Conservation (phyloP, 2,329 filamentous ascomycete species). For the Knoxdaviesia capensis region DNA sequence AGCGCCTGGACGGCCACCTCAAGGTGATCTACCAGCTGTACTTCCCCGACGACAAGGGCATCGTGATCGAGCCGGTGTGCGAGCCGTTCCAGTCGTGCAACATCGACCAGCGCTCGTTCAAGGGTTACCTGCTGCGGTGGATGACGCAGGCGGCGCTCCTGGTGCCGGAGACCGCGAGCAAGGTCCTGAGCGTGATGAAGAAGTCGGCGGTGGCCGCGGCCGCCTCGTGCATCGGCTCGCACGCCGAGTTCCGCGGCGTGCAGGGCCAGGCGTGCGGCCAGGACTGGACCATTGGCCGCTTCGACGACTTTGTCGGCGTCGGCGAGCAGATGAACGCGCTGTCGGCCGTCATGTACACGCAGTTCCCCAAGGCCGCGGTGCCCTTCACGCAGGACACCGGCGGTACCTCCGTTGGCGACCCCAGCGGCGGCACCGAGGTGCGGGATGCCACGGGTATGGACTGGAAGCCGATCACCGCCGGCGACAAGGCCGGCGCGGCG, state of each 20-base stretch:
- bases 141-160: slow-evolving; percentile 33
- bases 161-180: slow-evolving; percentile 28
- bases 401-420: slow-evolving; percentile 35
- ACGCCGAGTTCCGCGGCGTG: slow-evolving; percentile 25
- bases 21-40: slow-evolving; percentile 30
- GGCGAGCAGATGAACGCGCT: slow-evolving; percentile 52
- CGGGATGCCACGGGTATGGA: slow-evolving; percentile 11
- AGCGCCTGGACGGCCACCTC: slow-evolving; percentile 37
- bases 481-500: slow-evolving; percentile 33
- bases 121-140: slow-evolving; percentile 55
- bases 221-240: slow-evolving; percentile 25
- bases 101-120: slow-evolving; percentile 54
- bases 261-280: slow-evolving; percentile 46
- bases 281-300: slow-evolving; percentile 31
- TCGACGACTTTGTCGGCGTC: slow-evolving; percentile 41
- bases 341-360: slow-evolving; percentile 39
- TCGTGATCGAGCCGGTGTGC: slow-evolving; percentile 49
- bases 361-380: slow-evolving; percentile 21
- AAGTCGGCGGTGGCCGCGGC: slow-evolving; percentile 32
- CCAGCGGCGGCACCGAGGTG: slow-evolving; percentile 19
- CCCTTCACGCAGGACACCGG: slow-evolving; percentile 34
- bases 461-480: slow-evolving; percentile 20
- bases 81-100: slow-evolving; percentile 42
- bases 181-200: slow-evolving; percentile 29
- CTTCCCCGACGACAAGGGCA: slow-evolving; percentile 21